These are phyloP conservation scores for Colletotrichum sidae DNA, from an alignment of 2,329 filamentous ascomycete genomes.

Conservation along the genomic window DNA sequence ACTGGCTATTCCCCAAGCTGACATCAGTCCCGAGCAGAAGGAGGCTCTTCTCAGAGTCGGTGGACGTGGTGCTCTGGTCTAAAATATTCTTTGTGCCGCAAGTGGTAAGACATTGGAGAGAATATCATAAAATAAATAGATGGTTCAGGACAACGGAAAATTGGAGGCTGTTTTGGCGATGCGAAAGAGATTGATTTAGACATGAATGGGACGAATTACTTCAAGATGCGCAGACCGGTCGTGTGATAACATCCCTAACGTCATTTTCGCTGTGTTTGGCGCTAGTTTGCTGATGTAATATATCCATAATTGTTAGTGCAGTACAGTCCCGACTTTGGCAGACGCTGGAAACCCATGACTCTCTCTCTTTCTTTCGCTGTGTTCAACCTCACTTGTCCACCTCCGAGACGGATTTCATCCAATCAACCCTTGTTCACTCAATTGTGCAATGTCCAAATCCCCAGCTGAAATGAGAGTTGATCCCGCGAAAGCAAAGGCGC, in stretches of 20 bases:
- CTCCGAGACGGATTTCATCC: neutral
- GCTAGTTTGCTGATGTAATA: too few species aligned
- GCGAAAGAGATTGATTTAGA: too few species aligned
- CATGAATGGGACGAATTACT: too few species aligned
- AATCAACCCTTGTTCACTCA: neutral
- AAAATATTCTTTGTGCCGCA: neutral
- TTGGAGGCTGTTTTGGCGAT: too few species aligned
- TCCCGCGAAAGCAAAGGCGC: constrained; percentile 69
- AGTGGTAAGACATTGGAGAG: neutral
- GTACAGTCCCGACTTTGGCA: too few species aligned
- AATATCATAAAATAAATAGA: neutral
- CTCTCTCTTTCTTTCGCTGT: too few species aligned
- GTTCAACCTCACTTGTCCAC: neutral
- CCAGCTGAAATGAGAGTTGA: constrained; percentile 69
- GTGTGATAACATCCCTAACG: too few species aligned
- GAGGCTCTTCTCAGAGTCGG: constrained; percentile 31
- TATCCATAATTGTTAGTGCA: too few species aligned
- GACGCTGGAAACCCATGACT: neutral
- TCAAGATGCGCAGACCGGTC: too few species aligned
- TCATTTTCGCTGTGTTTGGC: too few species aligned
- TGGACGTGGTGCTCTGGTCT: constrained; percentile 23
- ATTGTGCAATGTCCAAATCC: constrained; percentile 35
- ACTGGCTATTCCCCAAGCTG: constrained; percentile 56
- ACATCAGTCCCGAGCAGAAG: constrained; percentile 45
- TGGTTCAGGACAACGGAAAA: too few species aligned